phyloP scores from a whole-genome alignment of 164 flowering plant genomes.

The Magnolia changhungtana region DNA sequence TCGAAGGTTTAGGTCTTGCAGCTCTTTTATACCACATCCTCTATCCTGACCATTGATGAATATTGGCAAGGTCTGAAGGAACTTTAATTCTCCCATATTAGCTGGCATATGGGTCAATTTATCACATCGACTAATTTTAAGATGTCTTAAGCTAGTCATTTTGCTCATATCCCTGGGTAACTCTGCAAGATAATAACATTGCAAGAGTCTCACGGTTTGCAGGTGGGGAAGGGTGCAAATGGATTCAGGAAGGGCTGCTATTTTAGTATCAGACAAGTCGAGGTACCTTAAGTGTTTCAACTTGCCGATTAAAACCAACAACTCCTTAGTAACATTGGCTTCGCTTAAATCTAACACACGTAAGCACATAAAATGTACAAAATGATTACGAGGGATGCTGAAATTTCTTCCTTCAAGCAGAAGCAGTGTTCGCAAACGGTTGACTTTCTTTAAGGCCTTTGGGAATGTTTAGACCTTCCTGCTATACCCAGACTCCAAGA shows the following conservation, averaged over 20 bases:
- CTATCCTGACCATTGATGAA: background rate
- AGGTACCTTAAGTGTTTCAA: conserved; percentile 1
- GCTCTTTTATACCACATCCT: background rate
- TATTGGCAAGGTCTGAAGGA: background rate
- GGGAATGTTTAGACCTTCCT: background rate
- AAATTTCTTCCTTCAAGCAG: background rate
- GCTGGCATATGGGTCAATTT: background rate
- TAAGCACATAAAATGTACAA: background rate
- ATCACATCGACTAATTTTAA: background rate
- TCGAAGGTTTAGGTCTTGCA: background rate
- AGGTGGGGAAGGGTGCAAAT: background rate
- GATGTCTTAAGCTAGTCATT: conserved; percentile 3
- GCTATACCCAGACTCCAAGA: background rate
- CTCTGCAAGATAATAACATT: background rate
- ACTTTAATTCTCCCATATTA: background rate
- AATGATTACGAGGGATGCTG: background rate
- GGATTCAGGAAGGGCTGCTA: background rate
- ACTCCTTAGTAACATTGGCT: background rate
- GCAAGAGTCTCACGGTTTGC: background rate
- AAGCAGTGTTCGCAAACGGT: background rate
- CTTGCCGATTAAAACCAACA: background rate
- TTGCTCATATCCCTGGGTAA: background rate
- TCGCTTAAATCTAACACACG: background rate
- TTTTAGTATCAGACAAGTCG: background rate
- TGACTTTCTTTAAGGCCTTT: background rate